Evolutionary conservation across 2,329 filamentous ascomycete genomes (phyloP).

Genomic region (Talaromyces pinophilus): DNA sequence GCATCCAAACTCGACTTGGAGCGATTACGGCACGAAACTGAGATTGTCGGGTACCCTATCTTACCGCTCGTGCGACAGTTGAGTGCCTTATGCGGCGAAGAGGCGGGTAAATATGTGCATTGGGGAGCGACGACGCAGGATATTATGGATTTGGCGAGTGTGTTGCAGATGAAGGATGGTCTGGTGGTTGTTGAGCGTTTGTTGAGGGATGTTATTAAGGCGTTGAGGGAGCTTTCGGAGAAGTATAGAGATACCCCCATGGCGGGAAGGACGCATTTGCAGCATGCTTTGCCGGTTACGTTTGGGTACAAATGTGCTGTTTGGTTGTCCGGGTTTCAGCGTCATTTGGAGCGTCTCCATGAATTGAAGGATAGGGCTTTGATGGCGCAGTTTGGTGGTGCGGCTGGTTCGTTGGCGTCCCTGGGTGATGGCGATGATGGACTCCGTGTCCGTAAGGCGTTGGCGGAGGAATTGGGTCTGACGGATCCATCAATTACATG

Average conservation of each 20-base stretch:
- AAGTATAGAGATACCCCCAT: constrained; percentile 57
- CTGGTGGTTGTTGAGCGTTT: constrained; percentile 52
- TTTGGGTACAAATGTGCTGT: constrained; percentile 62
- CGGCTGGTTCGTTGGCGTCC: constrained; percentile 58
- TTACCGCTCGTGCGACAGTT: constrained; percentile 55
- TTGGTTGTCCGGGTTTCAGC: constrained; percentile 53
- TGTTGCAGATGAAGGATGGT: constrained; percentile 56
- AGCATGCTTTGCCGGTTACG: constrained; percentile 59
- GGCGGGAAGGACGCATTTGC: constrained; percentile 60
- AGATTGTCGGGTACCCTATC: constrained; percentile 59
- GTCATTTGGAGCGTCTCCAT: constrained; percentile 52
- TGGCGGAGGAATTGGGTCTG: constrained; percentile 53
- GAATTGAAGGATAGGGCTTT: constrained; percentile 51
- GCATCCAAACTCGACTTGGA: constrained; percentile 46
- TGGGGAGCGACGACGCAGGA: constrained; percentile 63
- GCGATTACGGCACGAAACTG: constrained; percentile 47
- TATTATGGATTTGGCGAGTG: constrained; percentile 58
- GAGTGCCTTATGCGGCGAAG: constrained; percentile 37
- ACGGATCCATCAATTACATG: constrained; percentile 57
- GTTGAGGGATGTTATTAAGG: constrained; percentile 47
- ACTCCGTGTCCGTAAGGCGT: constrained; percentile 51
- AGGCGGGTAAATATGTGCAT: constrained; percentile 53
- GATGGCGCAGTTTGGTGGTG: constrained; percentile 59
- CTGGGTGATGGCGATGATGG: constrained; percentile 52
- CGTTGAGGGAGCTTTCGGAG: constrained; percentile 46